These are phyloP conservation scores for Amanita brunnescens DNA, from an alignment of 768 basidiomycete species.

Conservation along the genomic window DNA sequence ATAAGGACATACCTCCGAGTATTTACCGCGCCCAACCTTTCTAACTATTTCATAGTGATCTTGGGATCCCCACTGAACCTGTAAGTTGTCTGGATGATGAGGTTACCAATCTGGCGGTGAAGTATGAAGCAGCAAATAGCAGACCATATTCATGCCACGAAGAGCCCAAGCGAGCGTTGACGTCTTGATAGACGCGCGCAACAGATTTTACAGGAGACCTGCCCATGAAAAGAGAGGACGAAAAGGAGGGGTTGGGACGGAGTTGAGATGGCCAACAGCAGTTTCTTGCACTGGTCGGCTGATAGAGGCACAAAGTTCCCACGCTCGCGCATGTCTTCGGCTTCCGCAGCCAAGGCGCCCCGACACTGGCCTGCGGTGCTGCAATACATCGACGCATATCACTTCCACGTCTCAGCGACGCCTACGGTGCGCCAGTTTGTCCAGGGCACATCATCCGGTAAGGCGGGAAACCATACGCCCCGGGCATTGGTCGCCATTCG, in stretches of 20 bases:
- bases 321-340: constrained; percentile 5
- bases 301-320: constrained; percentile 8
- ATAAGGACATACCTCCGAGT: constrained; percentile 64
- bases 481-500: constrained; percentile 44
- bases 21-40: constrained; percentile 93
- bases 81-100: constrained; percentile 68
- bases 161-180: constrained; percentile 79
- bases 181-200: constrained; percentile 81
- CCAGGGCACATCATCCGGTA: too few species aligned
- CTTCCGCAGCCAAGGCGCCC: constrained; percentile 7
- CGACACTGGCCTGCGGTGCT: constrained; percentile 37
- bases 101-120: constrained; percentile 15
- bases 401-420: constrained; percentile 53
- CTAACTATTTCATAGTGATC: constrained; percentile 97
- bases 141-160: constrained; percentile 96
- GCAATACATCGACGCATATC: constrained; percentile 41
- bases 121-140: constrained; percentile 14
- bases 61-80: constrained; percentile 96
- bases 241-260: constrained; percentile 5
- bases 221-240: constrained; percentile 41
- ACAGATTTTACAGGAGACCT: constrained; percentile 70
- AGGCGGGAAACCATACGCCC: background rate
- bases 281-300: background rate
- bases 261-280: background rate
- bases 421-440: constrained; percentile 31